Evolutionary conservation across 169 alveolate genomes (phyloP), one percentile per base, ranked within the genome.

Genomic region (Plasmodium vivax): DNA sequence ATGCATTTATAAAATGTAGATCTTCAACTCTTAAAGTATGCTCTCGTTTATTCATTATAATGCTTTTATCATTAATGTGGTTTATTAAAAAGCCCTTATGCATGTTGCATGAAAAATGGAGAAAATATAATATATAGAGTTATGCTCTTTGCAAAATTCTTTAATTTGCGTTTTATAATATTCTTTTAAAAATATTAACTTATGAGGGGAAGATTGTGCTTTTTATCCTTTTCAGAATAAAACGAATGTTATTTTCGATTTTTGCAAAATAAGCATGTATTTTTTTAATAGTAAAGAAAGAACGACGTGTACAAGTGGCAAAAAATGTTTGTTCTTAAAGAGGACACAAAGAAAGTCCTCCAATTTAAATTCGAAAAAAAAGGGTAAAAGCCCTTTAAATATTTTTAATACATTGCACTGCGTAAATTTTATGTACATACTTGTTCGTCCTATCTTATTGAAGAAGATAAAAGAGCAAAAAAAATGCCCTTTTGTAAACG

Each of bases 41-140:
- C 30, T 43, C 23, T 80, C 16, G 3, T 80, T n/a, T 80, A 43
- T 80, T 80, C 32, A 80, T 80, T 80, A n/a, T n/a, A 80, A 80
- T 32, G 41, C 56, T 80, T 45, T 80, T 38, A 80, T 23, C 34
- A 38, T 23, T 80, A 8, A 51, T 32, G 34, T 8, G 36, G 72
- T 43, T 80, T 80, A 34, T 41, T 80, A 41, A 80, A 23, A 80
- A 43, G 27, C 9, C 36, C 74, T 80, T 80, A 43, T 23, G 23
- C 62, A 43, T 32, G 27, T 43, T 80, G 23, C 62, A 43, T 23
- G 85, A 80, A 32, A 45, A 80, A 38, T 80, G n/a, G 34, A 43
- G n/a, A 43, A 80, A 43, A 80, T 32, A 12, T 43, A 80, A 80
- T 43, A 38, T 80, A 80, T 7, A 80, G 34, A 80, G 30, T 80